A percentile compares a stretch with the other conserved stretches of the same genome.
Evolutionary conservation across 441 rosid genomes (phyloP).

Genomic region (Sinapis alba): DNA sequence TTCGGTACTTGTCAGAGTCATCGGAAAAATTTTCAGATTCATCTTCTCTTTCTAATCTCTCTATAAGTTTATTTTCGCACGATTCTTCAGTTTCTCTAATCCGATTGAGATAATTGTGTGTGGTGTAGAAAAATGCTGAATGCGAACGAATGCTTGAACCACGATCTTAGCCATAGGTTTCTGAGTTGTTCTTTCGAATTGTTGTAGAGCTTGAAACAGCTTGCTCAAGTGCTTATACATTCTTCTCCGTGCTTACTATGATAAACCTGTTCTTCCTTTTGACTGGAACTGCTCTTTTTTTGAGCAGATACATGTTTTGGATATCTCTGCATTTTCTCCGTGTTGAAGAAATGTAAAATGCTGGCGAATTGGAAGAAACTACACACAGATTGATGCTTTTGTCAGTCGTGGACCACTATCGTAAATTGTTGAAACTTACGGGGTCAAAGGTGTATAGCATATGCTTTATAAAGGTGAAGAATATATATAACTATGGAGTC

Average conservation of each 20-base stretch:
- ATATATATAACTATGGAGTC: slow-evolving; percentile 52
- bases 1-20: slow-evolving; percentile 10
- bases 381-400: slow-evolving; percentile 41
- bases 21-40: slow-evolving; percentile 12
- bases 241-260: background rate
- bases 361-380: slow-evolving; percentile 77
- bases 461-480: slow-evolving; percentile 39
- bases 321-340: slow-evolving; percentile 39
- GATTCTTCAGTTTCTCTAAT: slow-evolving; percentile 10
- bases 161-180: background rate
- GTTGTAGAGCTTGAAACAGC: background rate
- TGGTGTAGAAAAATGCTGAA: slow-evolving; percentile 23
- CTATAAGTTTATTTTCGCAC: background rate
- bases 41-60: background rate
- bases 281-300: slow-evolving; percentile 24
- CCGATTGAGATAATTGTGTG: slow-evolving; percentile 26
- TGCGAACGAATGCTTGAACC: slow-evolving; percentile 5
- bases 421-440: slow-evolving; percentile 41
- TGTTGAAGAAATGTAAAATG: slow-evolving; percentile 59
- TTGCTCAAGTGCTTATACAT: background rate
- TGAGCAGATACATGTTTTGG: slow-evolving; percentile 32
- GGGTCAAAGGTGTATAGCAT: slow-evolving; percentile 49
- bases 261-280: slow-evolving; percentile 13
- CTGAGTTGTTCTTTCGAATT: slow-evolving; percentile 2
- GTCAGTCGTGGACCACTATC: slow-evolving; percentile 25